phyloP scores from a whole-genome alignment of 2,329 filamentous ascomycete species.

The Botrytis fabae region DNA sequence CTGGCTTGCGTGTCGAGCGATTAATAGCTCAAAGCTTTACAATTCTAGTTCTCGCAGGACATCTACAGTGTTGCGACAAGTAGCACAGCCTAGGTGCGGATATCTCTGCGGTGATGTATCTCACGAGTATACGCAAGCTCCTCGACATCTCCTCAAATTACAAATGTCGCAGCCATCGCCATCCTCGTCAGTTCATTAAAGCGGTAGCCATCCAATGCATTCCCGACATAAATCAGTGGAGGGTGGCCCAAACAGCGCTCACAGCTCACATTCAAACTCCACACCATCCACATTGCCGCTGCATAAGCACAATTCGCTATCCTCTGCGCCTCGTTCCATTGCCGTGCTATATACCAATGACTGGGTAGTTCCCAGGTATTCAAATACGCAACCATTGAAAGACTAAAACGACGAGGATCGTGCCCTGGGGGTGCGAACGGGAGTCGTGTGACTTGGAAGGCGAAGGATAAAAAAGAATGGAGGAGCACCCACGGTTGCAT shows the following conservation, averaged over 20 bases:
- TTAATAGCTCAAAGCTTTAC: background rate
- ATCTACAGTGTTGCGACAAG: background rate
- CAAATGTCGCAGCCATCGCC: background rate
- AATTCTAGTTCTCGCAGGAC: background rate
- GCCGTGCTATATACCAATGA: rapidly evolving
- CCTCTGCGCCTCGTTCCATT: background rate
- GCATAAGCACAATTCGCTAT: background rate
- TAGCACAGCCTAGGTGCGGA: background rate
- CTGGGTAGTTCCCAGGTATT: background rate
- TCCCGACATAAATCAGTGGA: no score
- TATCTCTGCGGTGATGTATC: background rate
- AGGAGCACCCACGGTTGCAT: background rate
- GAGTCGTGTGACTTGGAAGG: background rate
- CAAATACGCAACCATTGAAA: background rate
- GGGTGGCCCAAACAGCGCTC: background rate
- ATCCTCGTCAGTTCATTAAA: rapidly evolving
- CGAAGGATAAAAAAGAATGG: background rate
- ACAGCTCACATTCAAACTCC: rapidly evolving
- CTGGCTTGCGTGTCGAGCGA: background rate
- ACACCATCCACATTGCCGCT: background rate
- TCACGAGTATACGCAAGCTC: background rate
- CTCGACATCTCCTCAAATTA: background rate
- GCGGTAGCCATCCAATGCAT: rapidly evolving
- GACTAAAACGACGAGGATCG: background rate
- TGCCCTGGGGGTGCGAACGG: background rate